These are phyloP conservation scores for Teunomyces panamensis DNA, from an alignment of 805 yeast genomes.

Conservation along the genomic window DNA sequence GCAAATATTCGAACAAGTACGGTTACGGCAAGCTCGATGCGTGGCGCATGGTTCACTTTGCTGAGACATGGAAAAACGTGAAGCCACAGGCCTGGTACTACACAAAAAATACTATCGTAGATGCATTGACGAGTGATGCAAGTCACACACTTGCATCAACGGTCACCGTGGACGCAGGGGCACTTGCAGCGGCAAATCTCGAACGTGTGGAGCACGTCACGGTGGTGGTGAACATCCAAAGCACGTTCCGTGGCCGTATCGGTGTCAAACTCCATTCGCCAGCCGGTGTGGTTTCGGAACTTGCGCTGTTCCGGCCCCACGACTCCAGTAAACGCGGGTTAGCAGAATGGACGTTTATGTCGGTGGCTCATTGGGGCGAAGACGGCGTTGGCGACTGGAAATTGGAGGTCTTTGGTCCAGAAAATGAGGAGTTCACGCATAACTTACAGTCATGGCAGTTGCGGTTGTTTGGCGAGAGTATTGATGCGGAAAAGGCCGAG, in stretches of 20 bases:
- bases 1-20: constrained; percentile 75
- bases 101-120: constrained; percentile 38
- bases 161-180: constrained; percentile 41
- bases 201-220: constrained; percentile 83
- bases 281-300: constrained; percentile 62
- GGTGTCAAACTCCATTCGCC: constrained; percentile 71
- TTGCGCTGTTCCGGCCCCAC: constrained; percentile 63
- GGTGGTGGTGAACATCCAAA: constrained; percentile 67
- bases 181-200: constrained; percentile 57
- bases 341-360: constrained; percentile 85
- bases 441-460: constrained; percentile 68
- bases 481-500: constrained; percentile 61
- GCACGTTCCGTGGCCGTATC: constrained; percentile 67
- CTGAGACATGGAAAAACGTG: constrained; percentile 76
- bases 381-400: constrained; percentile 79
- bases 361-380: constrained; percentile 98
- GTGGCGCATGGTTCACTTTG: constrained; percentile 64
- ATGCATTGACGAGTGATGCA: constrained; percentile 10
- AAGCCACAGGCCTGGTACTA: constrained; percentile 88
- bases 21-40: constrained; percentile 95
- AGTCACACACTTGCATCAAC: constrained; percentile 23
- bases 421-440: constrained; percentile 27
- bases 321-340: constrained; percentile 65
- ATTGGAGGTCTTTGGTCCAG: constrained; percentile 49
- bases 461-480: constrained; percentile 76